Conservation (phyloP, 805 yeast species). For the Cyberlindnera samutprakarnensis region DNA sequence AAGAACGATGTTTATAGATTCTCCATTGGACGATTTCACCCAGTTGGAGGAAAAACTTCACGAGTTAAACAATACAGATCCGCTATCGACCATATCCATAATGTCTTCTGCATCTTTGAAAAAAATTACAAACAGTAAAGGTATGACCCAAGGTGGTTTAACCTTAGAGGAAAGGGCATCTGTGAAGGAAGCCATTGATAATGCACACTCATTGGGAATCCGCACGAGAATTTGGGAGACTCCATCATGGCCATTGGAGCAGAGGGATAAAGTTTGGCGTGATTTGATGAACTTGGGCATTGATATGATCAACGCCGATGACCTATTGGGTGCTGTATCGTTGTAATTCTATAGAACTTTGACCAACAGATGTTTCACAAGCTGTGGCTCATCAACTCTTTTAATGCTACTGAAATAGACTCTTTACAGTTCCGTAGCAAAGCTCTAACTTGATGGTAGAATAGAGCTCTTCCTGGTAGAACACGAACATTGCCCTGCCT, state of each 20-base stretch:
- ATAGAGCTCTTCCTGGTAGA: neutral
- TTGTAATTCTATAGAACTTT: neutral
- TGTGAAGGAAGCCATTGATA: slow-evolving; percentile 20
- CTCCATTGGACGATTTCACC: slow-evolving; percentile 29
- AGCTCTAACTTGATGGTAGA: neutral
- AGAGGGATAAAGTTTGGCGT: slow-evolving; percentile 40
- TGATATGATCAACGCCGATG: slow-evolving; percentile 60
- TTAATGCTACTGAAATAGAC: too few species aligned
- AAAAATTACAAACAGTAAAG: slow-evolving; percentile 12
- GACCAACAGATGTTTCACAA: neutral
- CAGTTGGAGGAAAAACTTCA: neutral
- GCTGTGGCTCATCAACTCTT: neutral
- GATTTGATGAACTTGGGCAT: slow-evolving; percentile 40
- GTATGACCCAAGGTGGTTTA: slow-evolving; percentile 22
- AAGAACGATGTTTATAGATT: slow-evolving; percentile 28
- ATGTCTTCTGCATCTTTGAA: slow-evolving; percentile 38
- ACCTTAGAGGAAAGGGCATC: slow-evolving; percentile 24
- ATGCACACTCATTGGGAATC: slow-evolving; percentile 44
- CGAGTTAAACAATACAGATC: neutral
- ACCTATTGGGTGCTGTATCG: slow-evolving; percentile 33
- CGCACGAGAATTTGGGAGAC: slow-evolving; percentile 67
- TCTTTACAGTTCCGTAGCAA: neutral
- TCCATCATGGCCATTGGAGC: slow-evolving; percentile 53
- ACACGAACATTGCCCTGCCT: neutral
- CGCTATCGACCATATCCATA: slow-evolving; percentile 20